phyloP scores from a whole-genome alignment of 225 moss, liverwort and hornwort genomes.

The Sphagnum contortum region DNA sequence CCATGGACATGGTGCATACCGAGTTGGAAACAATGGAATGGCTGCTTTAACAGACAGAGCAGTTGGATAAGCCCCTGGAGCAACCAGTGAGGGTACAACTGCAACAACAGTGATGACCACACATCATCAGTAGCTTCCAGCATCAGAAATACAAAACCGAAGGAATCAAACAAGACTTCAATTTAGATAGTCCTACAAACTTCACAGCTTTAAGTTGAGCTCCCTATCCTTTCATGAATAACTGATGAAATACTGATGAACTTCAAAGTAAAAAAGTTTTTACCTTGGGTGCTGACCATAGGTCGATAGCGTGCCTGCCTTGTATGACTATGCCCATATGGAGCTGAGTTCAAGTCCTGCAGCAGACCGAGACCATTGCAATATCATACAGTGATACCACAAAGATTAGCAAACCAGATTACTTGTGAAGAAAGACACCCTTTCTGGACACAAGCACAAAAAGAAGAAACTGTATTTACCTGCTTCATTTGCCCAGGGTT shows the following conservation, averaged over 20 bases:
- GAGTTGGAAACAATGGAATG: conserved; percentile 34
- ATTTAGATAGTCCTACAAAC: too few relatives aligned
- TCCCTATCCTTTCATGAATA: background rate
- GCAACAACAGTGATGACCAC: conserved; percentile 2
- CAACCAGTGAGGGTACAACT: conserved; percentile 11
- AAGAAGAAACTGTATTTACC: background rate
- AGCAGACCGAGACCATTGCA: background rate
- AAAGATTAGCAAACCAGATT: too few relatives aligned
- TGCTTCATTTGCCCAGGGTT: background rate
- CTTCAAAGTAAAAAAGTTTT: background rate
- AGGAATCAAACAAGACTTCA: background rate
- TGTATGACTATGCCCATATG: background rate
- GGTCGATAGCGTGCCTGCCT: conserved; percentile 53
- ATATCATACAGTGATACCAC: too few relatives aligned
- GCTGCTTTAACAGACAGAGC: conserved; percentile 27
- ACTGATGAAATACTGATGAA: background rate
- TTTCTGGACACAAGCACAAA: background rate
- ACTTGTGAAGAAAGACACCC: background rate
- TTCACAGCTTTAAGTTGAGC: too few relatives aligned
- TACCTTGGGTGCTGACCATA: conserved; percentile 43
- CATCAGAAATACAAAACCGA: too few relatives aligned
- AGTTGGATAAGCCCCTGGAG: conserved; percentile 23
- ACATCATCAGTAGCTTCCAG: too few relatives aligned
- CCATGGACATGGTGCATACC: conserved; percentile 11
- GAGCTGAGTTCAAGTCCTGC: conserved; percentile 2